Conservation (phyloP, 2,329 filamentous ascomycete genomes). For the Orbilia ellipsospora region DNA sequence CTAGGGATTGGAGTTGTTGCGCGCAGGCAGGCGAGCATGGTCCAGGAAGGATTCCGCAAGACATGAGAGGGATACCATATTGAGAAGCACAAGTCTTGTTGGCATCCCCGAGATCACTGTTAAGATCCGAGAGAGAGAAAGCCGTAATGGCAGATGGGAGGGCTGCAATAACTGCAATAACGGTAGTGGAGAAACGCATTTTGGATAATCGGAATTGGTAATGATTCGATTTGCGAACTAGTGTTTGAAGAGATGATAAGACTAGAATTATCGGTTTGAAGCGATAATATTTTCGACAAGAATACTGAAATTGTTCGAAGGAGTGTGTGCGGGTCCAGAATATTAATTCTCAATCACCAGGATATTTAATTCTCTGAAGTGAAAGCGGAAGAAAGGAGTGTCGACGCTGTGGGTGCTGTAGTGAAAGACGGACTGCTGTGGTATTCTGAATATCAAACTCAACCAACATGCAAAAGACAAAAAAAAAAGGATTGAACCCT, state of each 20-base stretch:
- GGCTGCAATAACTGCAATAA: constrained; percentile 36
- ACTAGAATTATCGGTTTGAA: neutral
- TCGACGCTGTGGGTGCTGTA: constrained; percentile 28
- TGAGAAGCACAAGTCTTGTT: constrained; percentile 45
- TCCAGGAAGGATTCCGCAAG: constrained; percentile 41
- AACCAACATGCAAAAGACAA: constrained; percentile 17
- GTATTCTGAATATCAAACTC: constrained; percentile 54
- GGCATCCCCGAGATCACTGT: constrained; percentile 35
- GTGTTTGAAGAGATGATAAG: neutral
- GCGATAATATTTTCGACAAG: neutral
- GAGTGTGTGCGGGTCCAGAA: constrained; percentile 24
- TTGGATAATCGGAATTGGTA: constrained; percentile 6
- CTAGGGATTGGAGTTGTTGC: constrained; percentile 35
- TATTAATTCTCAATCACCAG: constrained; percentile 44
- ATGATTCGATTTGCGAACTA: neutral
- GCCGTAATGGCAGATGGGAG: constrained; percentile 43
- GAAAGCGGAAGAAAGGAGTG: constrained; percentile 36
- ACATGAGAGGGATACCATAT: constrained; percentile 53
- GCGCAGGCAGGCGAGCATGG: constrained; percentile 38
- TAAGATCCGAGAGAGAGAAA: constrained; percentile 41
- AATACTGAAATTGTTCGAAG: neutral
- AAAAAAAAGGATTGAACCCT: constrained; percentile 9
- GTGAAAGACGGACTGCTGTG: constrained; percentile 42
- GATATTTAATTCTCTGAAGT: constrained; percentile 50
- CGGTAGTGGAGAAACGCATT: constrained; percentile 50